phyloP scores from a whole-genome alignment of 2,329 filamentous ascomycete species.

The Atkinsonella texensis region DNA sequence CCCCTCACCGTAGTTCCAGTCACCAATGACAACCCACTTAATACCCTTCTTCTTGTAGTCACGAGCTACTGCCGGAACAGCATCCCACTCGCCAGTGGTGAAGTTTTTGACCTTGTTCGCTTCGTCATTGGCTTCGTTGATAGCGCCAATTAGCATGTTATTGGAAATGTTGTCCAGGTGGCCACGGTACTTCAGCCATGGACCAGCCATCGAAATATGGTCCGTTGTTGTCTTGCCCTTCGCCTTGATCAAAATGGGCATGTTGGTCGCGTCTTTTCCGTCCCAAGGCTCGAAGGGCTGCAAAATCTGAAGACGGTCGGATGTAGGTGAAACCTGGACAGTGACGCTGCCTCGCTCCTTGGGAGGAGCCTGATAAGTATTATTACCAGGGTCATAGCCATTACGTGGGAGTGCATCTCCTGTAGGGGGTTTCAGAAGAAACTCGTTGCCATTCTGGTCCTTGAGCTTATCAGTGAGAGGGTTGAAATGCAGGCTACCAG shows the following conservation, averaged over 20 bases:
- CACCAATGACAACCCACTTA: slow-evolving; percentile 93
- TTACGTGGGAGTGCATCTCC: slow-evolving; percentile 68
- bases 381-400: slow-evolving; percentile 81
- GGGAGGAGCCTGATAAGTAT: slow-evolving; percentile 95
- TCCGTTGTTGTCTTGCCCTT: slow-evolving; percentile 95
- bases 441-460: slow-evolving; percentile 94
- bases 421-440: slow-evolving; percentile 68
- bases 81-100: slow-evolving; percentile 70
- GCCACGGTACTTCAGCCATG: slow-evolving; percentile 97
- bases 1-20: slow-evolving; percentile 99
- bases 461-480: slow-evolving; percentile 84
- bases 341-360: slow-evolving; percentile 57
- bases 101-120: slow-evolving; percentile 96
- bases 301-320: slow-evolving; percentile 89
- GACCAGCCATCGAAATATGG: slow-evolving; percentile 94
- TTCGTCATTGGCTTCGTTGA: slow-evolving; percentile 91
- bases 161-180: slow-evolving; percentile 99
- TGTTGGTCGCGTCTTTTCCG: slow-evolving; percentile 72
- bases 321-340: slow-evolving; percentile 77
- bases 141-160: slow-evolving; percentile 98
- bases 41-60: slow-evolving; percentile 98
- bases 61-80: slow-evolving; percentile 86
- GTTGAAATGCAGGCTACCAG: slow-evolving; percentile 85
- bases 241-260: slow-evolving; percentile 93
- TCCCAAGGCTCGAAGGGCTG: slow-evolving; percentile 80